phyloP scores from a whole-genome alignment of 2,329 filamentous ascomycete species.

The Chaetomiaceae sp. region DNA sequence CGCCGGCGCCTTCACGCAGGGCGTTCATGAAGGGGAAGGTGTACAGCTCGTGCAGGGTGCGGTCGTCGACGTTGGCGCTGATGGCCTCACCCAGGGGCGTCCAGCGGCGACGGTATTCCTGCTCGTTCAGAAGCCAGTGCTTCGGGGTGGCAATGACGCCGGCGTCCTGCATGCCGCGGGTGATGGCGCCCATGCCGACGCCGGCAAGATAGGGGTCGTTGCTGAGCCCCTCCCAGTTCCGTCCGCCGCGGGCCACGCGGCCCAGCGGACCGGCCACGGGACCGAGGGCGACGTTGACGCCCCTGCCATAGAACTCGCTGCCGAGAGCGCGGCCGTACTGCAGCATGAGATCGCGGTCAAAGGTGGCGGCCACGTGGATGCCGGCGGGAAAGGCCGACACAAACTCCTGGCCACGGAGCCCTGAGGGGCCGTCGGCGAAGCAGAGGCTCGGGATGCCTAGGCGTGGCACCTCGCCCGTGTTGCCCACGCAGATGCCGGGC shows the following conservation, averaged over 20 bases:
- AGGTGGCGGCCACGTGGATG: slow-evolving; percentile 64
- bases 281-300: slow-evolving; percentile 64
- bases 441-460: slow-evolving; percentile 38
- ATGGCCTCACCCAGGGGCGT: slow-evolving; percentile 41
- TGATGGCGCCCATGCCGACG: slow-evolving; percentile 26
- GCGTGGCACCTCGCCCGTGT: slow-evolving; percentile 31
- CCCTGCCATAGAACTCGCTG: slow-evolving; percentile 60
- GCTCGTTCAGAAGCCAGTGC: slow-evolving; percentile 56
- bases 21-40: slow-evolving; percentile 61
- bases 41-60: slow-evolving; percentile 59
- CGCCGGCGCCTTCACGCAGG: slow-evolving; percentile 49
- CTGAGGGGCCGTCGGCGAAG: slow-evolving; percentile 38
- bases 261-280: slow-evolving; percentile 52
- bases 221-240: slow-evolving; percentile 50
- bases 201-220: slow-evolving; percentile 30
- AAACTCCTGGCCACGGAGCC: slow-evolving; percentile 30
- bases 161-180: slow-evolving; percentile 26
- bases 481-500: slow-evolving; percentile 29
- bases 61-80: slow-evolving; percentile 59
- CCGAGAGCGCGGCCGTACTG: slow-evolving; percentile 62
- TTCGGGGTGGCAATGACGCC: slow-evolving; percentile 75
- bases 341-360: slow-evolving; percentile 61
- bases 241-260: slow-evolving; percentile 54
- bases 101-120: slow-evolving; percentile 44
- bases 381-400: slow-evolving; percentile 55